These are phyloP conservation scores for Seminavis robusta DNA, from an alignment of 108 stramenopile species.

Conservation along the genomic window DNA sequence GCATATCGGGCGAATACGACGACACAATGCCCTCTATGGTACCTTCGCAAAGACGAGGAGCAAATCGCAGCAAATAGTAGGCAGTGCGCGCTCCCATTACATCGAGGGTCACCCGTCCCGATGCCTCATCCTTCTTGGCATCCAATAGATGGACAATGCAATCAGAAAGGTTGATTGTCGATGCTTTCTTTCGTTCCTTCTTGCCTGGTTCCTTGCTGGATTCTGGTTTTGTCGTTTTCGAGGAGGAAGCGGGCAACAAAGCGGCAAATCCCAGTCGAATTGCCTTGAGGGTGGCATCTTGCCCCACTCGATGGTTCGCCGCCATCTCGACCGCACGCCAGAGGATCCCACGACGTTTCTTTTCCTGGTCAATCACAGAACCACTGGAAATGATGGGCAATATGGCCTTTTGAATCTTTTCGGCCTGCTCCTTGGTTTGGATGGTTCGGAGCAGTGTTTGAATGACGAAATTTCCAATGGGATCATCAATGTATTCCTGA, in stretches of 20 bases:
- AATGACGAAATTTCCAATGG: conserved; percentile 83
- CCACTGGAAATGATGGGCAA: conserved; percentile 59
- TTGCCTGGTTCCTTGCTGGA: conserved; percentile 3
- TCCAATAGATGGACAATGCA: conserved; percentile 56
- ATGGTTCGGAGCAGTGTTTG: conserved; percentile 59
- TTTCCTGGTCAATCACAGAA: conserved; percentile 36
- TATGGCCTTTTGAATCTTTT: conserved; percentile 49
- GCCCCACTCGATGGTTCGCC: conserved; percentile 57
- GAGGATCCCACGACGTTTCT: conserved; percentile 55
- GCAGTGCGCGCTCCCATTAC: conserved; percentile 61
- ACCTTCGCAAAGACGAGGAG: conserved; percentile 56
- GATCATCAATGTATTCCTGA: conserved; percentile 69
- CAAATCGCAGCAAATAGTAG: conserved; percentile 75
- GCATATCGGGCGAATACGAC: conserved; percentile 35
- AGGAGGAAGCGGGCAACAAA: conserved; percentile 1
- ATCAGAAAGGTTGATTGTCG: conserved; percentile 41
- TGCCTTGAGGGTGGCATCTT: conserved; percentile 58
- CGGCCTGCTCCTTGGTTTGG: conserved; percentile 56
- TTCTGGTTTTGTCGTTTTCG: not conserved
- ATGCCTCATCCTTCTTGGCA: conserved; percentile 24
- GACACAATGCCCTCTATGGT: conserved; percentile 48
- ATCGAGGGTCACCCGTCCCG: conserved; percentile 49
- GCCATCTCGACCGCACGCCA: conserved; percentile 81
- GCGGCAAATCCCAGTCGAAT: conserved; percentile 57
- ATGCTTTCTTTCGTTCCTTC: conserved; percentile 53